Base-by-base conservation (phyloP, 2,329 filamentous ascomycete species). In the Aspergillus jensenii region DNA sequence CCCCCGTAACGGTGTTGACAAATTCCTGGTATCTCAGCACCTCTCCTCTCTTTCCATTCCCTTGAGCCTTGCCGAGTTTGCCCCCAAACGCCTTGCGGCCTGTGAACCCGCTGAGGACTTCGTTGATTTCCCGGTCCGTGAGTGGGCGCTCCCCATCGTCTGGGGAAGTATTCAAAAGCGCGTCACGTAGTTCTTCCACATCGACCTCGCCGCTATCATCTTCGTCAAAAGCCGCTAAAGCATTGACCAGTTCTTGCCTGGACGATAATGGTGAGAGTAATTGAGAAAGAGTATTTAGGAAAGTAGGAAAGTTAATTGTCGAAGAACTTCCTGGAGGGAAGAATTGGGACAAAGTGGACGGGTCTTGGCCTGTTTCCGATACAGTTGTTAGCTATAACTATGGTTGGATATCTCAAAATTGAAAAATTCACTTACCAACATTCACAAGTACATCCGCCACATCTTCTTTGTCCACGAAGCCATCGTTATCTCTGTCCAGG, bases 21-120 rank as follows among this genome's bases (percentile, higher is more conserved):
- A 98, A 98, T 58, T 99, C 95, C 61, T 91, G 87, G 72, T 98
- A 99, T 68, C 87, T 86, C 76, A 99, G 98, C 0, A 98, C 92
- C 59, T 98, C 93, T 1, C 90, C 91, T 61, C 89, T 83, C 69
- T 87, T 89, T 6, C 70, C 68, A 51, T 67, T 82, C 76, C 69
- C 87, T 62, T 60, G 84, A 76, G 62, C 79, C 71, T 66, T 74
- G 14, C 66, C 68, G 43, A 62, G 66, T 55, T 73, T 73, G 2
- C 82, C 90, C 47, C 87, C 90, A 74, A 98, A 96, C 0, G 90
- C 91, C 60, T 91, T 84, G 57, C 91, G 83, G 0, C 91, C 90
- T 3, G 89, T 90, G 75, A 96, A 99, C 0, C 91, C 93, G 57
- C 84, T 86, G 65, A 98, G 84, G n/a, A 96, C 89, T 71, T 88